A percentile compares a stretch with the other conserved stretches of the same genome.
These are phyloP conservation scores for Candida tibetensis DNA, from an alignment of 805 yeast species.

Conservation along the genomic window DNA sequence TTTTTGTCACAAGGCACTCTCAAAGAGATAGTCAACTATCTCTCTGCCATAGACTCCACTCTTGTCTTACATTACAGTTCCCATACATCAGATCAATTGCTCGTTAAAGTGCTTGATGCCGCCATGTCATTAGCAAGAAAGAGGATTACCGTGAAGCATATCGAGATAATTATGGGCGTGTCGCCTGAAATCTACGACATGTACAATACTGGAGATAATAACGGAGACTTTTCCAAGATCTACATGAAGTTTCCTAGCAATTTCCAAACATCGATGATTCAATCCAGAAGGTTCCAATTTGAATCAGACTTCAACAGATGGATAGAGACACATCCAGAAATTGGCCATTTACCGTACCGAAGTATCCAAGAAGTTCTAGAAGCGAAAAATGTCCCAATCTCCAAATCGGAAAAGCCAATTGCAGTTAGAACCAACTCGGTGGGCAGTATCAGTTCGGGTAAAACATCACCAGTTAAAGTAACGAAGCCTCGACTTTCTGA, in stretches of 20 bases:
- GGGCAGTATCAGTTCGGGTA: background rate
- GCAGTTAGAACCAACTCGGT: background rate
- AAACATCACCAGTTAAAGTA: conserved; percentile 5
- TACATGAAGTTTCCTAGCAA: conserved; percentile 9
- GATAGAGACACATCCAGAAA: conserved; percentile 11
- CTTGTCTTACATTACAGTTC: conserved; percentile 33
- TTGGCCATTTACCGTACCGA: background rate
- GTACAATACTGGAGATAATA: conserved; percentile 2
- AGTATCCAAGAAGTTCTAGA: background rate
- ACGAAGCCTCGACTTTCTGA: conserved; percentile 9
- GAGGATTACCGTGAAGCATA: conserved; percentile 16
- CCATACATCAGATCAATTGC: conserved; percentile 27
- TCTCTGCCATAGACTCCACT: conserved; percentile 31
- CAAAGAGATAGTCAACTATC: conserved; percentile 9
- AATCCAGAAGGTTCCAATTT: conserved; percentile 19
- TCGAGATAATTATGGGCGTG: conserved; percentile 18
- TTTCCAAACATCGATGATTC: conserved; percentile 2
- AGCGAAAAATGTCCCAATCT: background rate
- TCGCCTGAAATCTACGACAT: conserved; percentile 15
- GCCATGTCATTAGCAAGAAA: conserved; percentile 17
- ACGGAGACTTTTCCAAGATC: conserved; percentile 6
- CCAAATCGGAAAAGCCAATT: background rate
- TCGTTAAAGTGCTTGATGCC: conserved; percentile 19
- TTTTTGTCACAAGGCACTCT: conserved; percentile 6
- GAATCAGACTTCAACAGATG: conserved; percentile 16